phyloP scores from a whole-genome alignment of 306 rosid species.

The Castanea crenata region DNA sequence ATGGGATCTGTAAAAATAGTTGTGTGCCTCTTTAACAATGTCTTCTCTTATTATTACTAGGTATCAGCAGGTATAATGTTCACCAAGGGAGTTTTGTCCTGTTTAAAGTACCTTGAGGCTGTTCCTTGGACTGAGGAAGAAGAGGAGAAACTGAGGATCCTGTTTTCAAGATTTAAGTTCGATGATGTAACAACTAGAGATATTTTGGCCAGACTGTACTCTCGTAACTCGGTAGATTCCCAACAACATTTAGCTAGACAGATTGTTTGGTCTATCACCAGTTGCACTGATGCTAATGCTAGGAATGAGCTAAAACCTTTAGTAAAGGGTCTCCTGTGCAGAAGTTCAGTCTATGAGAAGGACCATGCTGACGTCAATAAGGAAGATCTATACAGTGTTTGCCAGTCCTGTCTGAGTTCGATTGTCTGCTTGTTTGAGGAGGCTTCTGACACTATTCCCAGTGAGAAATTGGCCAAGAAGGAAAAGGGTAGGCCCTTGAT shows the following conservation, averaged over 20 bases:
- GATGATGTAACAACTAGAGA: conserved; percentile 74
- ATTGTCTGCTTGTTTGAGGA: conserved; percentile 60
- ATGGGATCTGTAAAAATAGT: not conserved
- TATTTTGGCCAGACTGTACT: conserved; percentile 67
- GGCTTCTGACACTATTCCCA: conserved; percentile 25
- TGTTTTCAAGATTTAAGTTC: conserved; percentile 66
- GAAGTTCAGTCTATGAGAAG: conserved; percentile 79
- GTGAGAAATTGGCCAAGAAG: conserved; percentile 37
- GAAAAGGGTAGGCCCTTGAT: conserved; percentile 53
- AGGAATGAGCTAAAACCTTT: conserved; percentile 71
- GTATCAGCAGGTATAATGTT: conserved; percentile 81
- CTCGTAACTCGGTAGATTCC: conserved; percentile 39
- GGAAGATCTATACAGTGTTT: conserved; percentile 64
- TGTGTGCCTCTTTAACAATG: conserved; percentile 19
- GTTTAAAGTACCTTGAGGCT: conserved; percentile 81
- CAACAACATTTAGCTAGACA: conserved; percentile 52
- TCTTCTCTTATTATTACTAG: conserved; percentile 32
- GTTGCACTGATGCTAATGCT: conserved; percentile 63
- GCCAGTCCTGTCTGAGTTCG: conserved; percentile 57
- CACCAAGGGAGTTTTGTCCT: conserved; percentile 64
- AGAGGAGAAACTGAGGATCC: conserved; percentile 70
- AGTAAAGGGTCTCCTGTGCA: conserved; percentile 79
- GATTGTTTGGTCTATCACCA: conserved; percentile 68
- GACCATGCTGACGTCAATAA: conserved; percentile 59
- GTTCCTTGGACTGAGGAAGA: conserved; percentile 97